Evolutionary conservation across 345 rosid genomes (phyloP).

Genomic region (Populus simonii): DNA sequence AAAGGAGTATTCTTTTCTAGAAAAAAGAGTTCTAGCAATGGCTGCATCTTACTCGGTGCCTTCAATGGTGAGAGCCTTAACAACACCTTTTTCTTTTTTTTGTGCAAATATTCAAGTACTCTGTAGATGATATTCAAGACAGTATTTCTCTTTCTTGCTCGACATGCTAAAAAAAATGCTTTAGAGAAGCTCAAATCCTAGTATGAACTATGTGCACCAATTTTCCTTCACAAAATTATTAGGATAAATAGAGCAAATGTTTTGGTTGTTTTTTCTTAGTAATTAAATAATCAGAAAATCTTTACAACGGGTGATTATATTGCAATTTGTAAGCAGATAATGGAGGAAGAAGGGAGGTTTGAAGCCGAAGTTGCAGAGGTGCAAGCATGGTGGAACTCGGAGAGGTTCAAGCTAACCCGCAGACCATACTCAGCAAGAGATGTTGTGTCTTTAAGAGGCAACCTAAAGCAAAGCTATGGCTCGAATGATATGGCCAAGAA

Average conservation of each 20-base stretch:
- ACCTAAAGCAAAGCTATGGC: constrained; percentile 69
- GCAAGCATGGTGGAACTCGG: constrained; percentile 95
- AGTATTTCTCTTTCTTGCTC: background rate
- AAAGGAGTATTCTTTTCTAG: background rate
- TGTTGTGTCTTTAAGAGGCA: constrained; percentile 83
- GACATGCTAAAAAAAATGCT: background rate
- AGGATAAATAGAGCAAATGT: too few relatives aligned
- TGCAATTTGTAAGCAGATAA: constrained; percentile 38
- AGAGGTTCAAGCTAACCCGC: constrained; percentile 88
- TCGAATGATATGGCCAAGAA: constrained; percentile 89
- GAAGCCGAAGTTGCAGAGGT: constrained; percentile 91
- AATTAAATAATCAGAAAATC: too few relatives aligned
- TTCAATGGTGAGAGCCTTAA: constrained; percentile 61
- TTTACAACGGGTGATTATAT: background rate
- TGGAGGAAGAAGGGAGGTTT: constrained; percentile 92
- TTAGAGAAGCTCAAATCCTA: background rate
- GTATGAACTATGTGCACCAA: background rate
- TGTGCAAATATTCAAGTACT: background rate
- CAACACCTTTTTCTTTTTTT: background rate
- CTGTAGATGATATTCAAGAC: too few relatives aligned
- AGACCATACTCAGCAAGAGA: constrained; percentile 84
- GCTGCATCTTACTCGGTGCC: constrained; percentile 87
- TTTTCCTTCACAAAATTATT: too few relatives aligned
- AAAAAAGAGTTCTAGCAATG: constrained; percentile 54
- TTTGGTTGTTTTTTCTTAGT: too few relatives aligned